Percentiles rank a stretch among this genome's conserved stretches.
Evolutionary conservation across 441 rosid species (phyloP).

Genomic region (Populus hybrid): DNA sequence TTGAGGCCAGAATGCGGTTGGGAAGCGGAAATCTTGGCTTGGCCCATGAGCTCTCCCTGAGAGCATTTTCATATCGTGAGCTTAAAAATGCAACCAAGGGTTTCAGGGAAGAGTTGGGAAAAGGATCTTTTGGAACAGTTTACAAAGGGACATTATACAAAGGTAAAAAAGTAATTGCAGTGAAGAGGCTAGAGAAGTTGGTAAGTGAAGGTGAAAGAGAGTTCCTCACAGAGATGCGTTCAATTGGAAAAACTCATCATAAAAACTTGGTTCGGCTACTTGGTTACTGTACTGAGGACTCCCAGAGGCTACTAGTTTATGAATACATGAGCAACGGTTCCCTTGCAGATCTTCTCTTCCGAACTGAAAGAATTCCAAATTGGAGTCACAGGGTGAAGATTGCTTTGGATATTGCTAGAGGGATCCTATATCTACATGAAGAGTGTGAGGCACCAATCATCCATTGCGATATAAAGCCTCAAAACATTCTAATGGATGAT

Average conservation of each 20-base stretch:
- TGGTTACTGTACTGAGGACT: slow-evolving; percentile 24
- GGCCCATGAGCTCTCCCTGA: slow-evolving; percentile 1
- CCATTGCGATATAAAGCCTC: slow-evolving; percentile 38
- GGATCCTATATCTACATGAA: slow-evolving; percentile 32
- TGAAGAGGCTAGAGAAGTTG: slow-evolving; percentile 31
- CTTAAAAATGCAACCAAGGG: neutral
- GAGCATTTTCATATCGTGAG: neutral
- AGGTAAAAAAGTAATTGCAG: slow-evolving; percentile 21
- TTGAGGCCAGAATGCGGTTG: neutral
- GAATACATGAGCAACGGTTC: slow-evolving; percentile 39
- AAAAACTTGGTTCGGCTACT: slow-evolving; percentile 23
- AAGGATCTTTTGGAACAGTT: too few relatives aligned
- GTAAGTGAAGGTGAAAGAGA: slow-evolving; percentile 29
- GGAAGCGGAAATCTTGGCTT: neutral
- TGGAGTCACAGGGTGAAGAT: slow-evolving; percentile 29
- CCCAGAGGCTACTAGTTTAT: slow-evolving; percentile 34
- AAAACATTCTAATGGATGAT: slow-evolving; percentile 30
- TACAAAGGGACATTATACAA: too few relatives aligned
- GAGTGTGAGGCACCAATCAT: slow-evolving; percentile 36
- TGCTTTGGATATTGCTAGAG: slow-evolving; percentile 25
- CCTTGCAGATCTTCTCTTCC: slow-evolving; percentile 20
- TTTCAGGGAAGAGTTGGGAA: too few relatives aligned
- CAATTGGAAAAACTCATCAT: slow-evolving; percentile 30
- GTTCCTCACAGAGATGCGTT: slow-evolving; percentile 22
- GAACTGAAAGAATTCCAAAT: neutral